A percentile compares a stretch with the other conserved stretches of the same genome.
Conservation (phyloP, 2,329 filamentous ascomycete genomes). For the Corinectria fuckeliana region DNA sequence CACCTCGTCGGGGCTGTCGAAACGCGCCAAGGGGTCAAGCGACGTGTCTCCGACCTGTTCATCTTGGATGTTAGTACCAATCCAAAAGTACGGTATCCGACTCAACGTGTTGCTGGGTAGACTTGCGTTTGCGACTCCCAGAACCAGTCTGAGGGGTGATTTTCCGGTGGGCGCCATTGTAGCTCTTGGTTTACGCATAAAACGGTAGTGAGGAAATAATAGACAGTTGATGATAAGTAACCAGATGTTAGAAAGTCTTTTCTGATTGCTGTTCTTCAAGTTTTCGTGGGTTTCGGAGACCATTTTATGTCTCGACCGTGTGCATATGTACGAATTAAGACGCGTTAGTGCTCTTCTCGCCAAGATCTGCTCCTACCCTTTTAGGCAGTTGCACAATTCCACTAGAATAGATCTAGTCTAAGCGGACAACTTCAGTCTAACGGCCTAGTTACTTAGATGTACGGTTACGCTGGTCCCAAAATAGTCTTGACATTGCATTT, state of each 20-base stretch:
- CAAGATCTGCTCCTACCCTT: constrained; percentile 21
- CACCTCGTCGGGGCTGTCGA: constrained; percentile 37
- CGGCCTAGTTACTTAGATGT: background rate
- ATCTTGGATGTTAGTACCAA: background rate
- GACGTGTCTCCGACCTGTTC: constrained; percentile 33
- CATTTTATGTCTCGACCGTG: background rate
- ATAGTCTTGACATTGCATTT: background rate
- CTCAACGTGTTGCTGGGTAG: no score
- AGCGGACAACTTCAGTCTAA: background rate
- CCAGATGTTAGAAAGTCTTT: background rate
- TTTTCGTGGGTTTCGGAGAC: background rate
- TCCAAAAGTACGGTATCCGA: fast-evolving
- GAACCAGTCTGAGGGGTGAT: constrained; percentile 22
- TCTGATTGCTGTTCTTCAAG: background rate
- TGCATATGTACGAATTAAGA: background rate
- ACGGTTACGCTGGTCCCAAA: background rate
- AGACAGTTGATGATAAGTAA: background rate
- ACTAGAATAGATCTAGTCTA: background rate
- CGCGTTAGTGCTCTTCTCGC: background rate
- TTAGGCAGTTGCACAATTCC: constrained; percentile 7
- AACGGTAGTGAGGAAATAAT: background rate
- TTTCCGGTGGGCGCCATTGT: constrained; percentile 11
- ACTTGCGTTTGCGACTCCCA: constrained; percentile 26
- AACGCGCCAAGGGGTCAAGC: constrained; percentile 32
- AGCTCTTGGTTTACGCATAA: background rate